Evolutionary conservation across 148 eudicot genomes (phyloP).

Genomic region (Spergularia marina): DNA sequence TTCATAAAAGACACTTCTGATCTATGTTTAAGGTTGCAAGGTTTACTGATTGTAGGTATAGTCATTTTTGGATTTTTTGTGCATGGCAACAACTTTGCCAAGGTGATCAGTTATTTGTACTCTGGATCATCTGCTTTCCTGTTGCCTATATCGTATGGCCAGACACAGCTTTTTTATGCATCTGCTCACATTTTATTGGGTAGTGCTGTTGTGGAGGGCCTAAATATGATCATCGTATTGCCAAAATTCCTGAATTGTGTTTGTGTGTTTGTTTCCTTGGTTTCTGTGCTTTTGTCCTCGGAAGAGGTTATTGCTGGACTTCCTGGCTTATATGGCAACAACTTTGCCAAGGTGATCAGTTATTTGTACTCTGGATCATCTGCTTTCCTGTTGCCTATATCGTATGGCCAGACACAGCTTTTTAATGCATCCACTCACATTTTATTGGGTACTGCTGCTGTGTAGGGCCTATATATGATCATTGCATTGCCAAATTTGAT

Average conservation of each 20-base stretch:
- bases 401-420: background rate
- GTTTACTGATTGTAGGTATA: too few relatives aligned
- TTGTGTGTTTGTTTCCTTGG: too few relatives aligned
- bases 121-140: constrained; percentile 27
- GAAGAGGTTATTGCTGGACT: background rate
- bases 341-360: constrained; percentile 29
- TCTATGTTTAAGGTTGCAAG: too few relatives aligned
- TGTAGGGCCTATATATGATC: constrained; percentile 4
- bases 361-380: constrained; percentile 15
- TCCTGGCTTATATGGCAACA: background rate
- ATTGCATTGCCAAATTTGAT: background rate
- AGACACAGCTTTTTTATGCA: background rate
- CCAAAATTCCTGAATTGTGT: too few relatives aligned
- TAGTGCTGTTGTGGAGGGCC: constrained; percentile 9
- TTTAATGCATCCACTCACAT: background rate
- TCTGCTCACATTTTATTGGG: background rate
- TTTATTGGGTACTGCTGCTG: constrained; percentile 6
- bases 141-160: constrained; percentile 21
- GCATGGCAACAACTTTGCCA: constrained; percentile 22
- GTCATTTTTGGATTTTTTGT: background rate
- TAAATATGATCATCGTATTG: background rate
- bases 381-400: constrained; percentile 28
- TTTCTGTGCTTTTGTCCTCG: too few relatives aligned
- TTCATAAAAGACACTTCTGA: too few relatives aligned
- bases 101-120: constrained; percentile 20